Percentiles rank a stretch among this genome's conserved stretches.
Conservation (phyloP, 768 basidiomycete genomes). For the Kwoniella botswanensis region DNA sequence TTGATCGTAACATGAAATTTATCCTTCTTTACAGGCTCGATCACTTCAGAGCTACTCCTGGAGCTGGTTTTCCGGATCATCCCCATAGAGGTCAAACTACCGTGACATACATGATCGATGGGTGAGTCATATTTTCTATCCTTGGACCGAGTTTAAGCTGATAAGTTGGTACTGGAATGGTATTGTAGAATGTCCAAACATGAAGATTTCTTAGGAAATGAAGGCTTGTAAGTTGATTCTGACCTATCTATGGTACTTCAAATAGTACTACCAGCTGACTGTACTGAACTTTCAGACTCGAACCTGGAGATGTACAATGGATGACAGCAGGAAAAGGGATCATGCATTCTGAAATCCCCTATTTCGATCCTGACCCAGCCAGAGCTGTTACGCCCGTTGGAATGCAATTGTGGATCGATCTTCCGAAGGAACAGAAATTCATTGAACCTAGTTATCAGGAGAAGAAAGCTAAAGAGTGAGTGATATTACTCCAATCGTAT, state of each 20-base stretch:
- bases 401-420: constrained; percentile 68
- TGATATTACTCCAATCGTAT: constrained; percentile 3
- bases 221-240: constrained; percentile 41
- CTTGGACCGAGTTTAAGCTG: neutral
- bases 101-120: constrained; percentile 83
- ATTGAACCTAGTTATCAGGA: constrained; percentile 61
- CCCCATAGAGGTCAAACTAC: constrained; percentile 64
- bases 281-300: constrained; percentile 39
- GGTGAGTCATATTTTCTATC: constrained; percentile 59
- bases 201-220: constrained; percentile 79
- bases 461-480: constrained; percentile 53
- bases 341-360: constrained; percentile 70
- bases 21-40: constrained; percentile 59
- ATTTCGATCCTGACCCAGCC: constrained; percentile 65
- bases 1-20: neutral
- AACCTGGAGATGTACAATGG: constrained; percentile 88
- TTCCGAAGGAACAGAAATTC: constrained; percentile 72
- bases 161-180: neutral
- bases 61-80: constrained; percentile 81
- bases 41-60: constrained; percentile 69
- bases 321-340: constrained; percentile 65
- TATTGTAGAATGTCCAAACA: constrained; percentile 69
- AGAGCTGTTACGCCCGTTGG: constrained; percentile 73
- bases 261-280: neutral
- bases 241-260: neutral